phyloP scores from a whole-genome alignment of 495 filamentous ascomycete genomes.

The Xanthoparmelia taractica region DNA sequence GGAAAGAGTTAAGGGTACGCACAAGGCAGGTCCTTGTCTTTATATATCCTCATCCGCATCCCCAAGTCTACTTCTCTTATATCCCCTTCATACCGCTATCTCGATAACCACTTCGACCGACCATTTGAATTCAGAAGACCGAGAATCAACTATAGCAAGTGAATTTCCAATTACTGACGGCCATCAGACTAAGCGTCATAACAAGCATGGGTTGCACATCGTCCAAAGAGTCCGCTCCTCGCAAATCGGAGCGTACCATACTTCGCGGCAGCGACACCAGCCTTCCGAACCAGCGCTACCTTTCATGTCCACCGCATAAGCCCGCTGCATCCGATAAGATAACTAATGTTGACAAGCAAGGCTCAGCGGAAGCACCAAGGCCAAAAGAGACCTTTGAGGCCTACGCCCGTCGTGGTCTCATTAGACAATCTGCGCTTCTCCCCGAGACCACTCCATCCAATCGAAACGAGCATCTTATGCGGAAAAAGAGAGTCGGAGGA shows the following conservation, averaged over 20 bases:
- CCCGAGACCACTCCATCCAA: background rate
- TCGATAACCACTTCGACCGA: background rate
- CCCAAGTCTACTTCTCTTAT: background rate
- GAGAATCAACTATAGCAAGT: background rate
- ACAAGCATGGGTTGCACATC: background rate
- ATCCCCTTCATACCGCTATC: background rate
- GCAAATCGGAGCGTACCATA: background rate
- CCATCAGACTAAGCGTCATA: background rate
- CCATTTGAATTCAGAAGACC: background rate
- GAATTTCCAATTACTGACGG: background rate
- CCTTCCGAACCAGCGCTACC: background rate
- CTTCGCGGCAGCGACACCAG: background rate
- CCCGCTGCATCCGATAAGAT: background rate
- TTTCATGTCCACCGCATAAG: background rate
- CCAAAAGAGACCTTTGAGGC: constrained; percentile 2
- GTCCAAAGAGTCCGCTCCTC: background rate
- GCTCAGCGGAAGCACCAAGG: background rate
- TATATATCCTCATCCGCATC: background rate
- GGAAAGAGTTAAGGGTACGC: background rate
- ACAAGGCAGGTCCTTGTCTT: background rate
- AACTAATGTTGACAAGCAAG: background rate
- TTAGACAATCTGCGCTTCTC: background rate
- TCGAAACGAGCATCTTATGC: background rate
- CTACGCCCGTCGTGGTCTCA: background rate
- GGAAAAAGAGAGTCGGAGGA: background rate